Conservation (phyloP, 306 rosid genomes). For the Vachellia collinsii region DNA sequence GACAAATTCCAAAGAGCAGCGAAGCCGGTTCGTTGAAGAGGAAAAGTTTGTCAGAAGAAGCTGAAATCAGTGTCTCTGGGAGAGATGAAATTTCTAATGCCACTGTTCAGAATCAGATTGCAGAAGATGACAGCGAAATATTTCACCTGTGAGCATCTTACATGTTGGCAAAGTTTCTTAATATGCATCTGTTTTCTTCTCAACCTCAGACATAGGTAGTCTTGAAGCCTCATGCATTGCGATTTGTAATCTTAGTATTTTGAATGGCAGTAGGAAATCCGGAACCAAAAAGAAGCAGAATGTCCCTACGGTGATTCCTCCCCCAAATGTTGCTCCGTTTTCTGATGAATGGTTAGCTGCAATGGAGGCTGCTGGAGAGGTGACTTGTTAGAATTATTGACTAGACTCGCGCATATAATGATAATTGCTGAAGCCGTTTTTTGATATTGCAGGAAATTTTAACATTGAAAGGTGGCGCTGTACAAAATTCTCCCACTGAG, state of each 20-base stretch:
- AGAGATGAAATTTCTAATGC: constrained; percentile 35
- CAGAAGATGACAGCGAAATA: constrained; percentile 40
- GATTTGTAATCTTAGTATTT: constrained; percentile 31
- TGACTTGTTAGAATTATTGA: constrained; percentile 36
- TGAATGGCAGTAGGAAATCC: constrained; percentile 53
- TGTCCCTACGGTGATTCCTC: constrained; percentile 52
- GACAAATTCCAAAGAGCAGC: constrained; percentile 29
- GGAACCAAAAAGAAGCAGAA: constrained; percentile 48
- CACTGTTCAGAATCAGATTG: constrained; percentile 36
- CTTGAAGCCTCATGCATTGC: constrained; percentile 23
- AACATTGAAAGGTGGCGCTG: constrained; percentile 82
- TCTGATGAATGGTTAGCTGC: constrained; percentile 98
- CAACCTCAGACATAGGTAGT: not conserved
- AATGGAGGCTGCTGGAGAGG: constrained; percentile 98
- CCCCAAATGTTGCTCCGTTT: constrained; percentile 67
- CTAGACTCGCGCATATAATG: constrained; percentile 9
- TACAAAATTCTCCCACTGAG: constrained; percentile 88
- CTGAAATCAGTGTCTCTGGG: constrained; percentile 35
- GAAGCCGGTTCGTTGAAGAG: constrained; percentile 40
- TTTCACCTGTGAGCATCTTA: constrained; percentile 54
- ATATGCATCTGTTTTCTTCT: not conserved
- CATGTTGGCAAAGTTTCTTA: constrained; percentile 23
- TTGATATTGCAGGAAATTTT: constrained; percentile 65
- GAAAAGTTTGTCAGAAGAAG: constrained; percentile 35
- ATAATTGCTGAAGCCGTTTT: constrained; percentile 1